These are phyloP conservation scores for Blepharisma undulans DNA, from an alignment of 169 alveolate genomes.

Conservation along the genomic window DNA sequence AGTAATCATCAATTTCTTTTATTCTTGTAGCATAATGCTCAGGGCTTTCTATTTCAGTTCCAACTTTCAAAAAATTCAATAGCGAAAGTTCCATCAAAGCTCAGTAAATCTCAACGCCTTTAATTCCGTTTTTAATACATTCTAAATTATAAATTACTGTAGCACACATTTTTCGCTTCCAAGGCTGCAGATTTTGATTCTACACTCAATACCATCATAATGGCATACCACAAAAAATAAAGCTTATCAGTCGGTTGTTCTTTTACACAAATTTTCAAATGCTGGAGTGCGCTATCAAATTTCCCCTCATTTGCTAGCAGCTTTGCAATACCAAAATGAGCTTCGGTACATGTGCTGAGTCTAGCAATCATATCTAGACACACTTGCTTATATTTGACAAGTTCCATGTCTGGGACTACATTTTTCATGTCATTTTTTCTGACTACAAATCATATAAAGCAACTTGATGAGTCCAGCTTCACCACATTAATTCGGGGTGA, in stretches of 20 bases:
- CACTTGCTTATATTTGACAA: background rate
- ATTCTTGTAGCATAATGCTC: background rate
- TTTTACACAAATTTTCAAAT: background rate
- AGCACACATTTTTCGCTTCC: background rate
- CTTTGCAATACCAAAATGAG: background rate
- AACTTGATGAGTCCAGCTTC: background rate
- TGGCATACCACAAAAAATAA: conserved; percentile 13
- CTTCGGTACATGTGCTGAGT: conserved; percentile 1
- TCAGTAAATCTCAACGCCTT: background rate
- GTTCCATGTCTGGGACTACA: conserved; percentile 23
- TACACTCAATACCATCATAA: background rate
- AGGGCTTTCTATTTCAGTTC: conserved; percentile 17
- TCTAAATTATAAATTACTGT: background rate
- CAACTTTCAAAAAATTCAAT: background rate
- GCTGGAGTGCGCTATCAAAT: background rate
- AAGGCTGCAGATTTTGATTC: background rate
- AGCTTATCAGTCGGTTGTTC: background rate
- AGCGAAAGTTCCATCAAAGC: background rate
- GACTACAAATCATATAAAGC: background rate
- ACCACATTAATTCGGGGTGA: background rate
- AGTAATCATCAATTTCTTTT: background rate
- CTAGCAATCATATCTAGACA: conserved; percentile 10
- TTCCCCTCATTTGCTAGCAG: background rate
- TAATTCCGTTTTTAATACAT: background rate
- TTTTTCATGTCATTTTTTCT: background rate